These are phyloP conservation scores for Pichia deserticola DNA, from an alignment of 805 yeast genomes.

Conservation along the genomic window DNA sequence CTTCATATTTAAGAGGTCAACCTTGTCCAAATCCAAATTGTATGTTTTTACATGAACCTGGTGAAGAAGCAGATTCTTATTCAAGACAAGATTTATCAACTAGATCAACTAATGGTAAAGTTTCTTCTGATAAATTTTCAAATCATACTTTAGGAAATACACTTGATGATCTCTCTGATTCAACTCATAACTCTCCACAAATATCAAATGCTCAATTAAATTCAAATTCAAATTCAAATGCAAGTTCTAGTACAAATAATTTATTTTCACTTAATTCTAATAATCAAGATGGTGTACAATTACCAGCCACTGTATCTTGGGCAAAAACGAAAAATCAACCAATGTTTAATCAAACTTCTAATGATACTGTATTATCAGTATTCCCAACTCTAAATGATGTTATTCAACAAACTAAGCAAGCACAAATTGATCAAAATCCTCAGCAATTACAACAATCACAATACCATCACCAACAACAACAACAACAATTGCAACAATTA, in stretches of 20 bases:
- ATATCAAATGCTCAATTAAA: slow-evolving; percentile 13
- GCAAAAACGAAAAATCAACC: slow-evolving; percentile 21
- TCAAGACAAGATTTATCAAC: slow-evolving; percentile 84
- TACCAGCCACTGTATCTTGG: slow-evolving; percentile 74
- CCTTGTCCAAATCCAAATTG: slow-evolving; percentile 98
- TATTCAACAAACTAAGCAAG: slow-evolving; percentile 11
- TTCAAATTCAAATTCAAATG: slow-evolving; percentile 2
- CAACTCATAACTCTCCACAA: slow-evolving; percentile 13
- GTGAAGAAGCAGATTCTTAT: slow-evolving; percentile 97
- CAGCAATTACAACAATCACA: slow-evolving; percentile 28
- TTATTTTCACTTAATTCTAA: slow-evolving; percentile 1
- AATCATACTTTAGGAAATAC: slow-evolving; percentile 30
- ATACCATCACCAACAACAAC: slow-evolving; percentile 24
- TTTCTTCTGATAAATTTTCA: slow-evolving; percentile 24
- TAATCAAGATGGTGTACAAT: slow-evolving; percentile 24
- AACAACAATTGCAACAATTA: slow-evolving; percentile 7
- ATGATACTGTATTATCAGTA: slow-evolving; percentile 23
- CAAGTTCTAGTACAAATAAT: neutral
- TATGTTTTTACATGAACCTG: slow-evolving; percentile 98
- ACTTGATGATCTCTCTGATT: slow-evolving; percentile 13
- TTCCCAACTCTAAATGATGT: slow-evolving; percentile 44
- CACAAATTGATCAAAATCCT: slow-evolving; percentile 12
- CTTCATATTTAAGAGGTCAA: slow-evolving; percentile 90
- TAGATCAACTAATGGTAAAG: slow-evolving; percentile 52
- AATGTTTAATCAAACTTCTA: slow-evolving; percentile 22